Evolutionary conservation across 2,329 filamentous ascomycete species (phyloP).

Genomic region (Didymella arachidicola): DNA sequence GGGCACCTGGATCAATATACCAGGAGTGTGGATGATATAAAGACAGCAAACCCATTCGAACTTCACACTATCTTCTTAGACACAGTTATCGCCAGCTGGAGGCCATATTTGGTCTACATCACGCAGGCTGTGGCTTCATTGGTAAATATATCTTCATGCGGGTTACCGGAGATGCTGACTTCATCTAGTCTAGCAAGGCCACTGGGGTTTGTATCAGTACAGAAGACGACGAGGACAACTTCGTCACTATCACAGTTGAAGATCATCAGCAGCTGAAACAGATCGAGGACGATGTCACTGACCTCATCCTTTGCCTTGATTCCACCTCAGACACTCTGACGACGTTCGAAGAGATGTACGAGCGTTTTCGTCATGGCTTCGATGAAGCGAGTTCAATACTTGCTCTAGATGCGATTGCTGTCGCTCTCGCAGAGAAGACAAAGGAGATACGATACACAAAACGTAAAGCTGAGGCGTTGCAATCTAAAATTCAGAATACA

Average conservation of each 20-base stretch:
- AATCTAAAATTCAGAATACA: slow-evolving; percentile 5
- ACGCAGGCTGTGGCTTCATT: not conserved
- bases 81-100: slow-evolving; percentile 29
- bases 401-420: not conserved
- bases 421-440: not conserved
- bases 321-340: slow-evolving; percentile 29
- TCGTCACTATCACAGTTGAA: slow-evolving; percentile 25
- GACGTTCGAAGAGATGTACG: slow-evolving; percentile 9
- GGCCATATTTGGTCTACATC: slow-evolving; percentile 27
- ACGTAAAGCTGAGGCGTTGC: slow-evolving; percentile 1
- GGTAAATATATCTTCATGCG: too few species aligned
- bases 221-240: slow-evolving; percentile 7
- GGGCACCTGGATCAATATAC: slow-evolving; percentile 1
- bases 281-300: slow-evolving; percentile 31
- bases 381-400: not conserved
- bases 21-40: not conserved
- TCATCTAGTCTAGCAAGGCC: slow-evolving; percentile 4
- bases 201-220: not conserved
- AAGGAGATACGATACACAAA: slow-evolving; percentile 1
- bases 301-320: slow-evolving; percentile 31
- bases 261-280: slow-evolving; percentile 32
- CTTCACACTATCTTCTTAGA: slow-evolving; percentile 34
- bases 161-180: not conserved
- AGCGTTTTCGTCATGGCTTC: not conserved
- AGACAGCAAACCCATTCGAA: slow-evolving; percentile 32